Conservation (phyloP, 306 rosid species). For the Urtica urens region DNA sequence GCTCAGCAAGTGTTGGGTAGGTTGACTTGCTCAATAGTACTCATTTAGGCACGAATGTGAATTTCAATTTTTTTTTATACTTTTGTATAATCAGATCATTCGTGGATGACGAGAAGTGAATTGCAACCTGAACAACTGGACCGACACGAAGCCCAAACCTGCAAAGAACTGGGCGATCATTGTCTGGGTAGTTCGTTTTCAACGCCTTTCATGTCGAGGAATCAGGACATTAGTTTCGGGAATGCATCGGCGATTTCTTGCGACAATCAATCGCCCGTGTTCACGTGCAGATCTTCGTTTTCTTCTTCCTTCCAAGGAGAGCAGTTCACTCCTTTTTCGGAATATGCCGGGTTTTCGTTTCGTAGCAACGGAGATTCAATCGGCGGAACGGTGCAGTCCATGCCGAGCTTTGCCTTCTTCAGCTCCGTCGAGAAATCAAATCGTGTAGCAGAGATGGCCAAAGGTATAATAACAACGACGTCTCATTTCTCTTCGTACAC, state of each 20-base stretch:
- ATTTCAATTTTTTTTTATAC: slow-evolving; percentile 6
- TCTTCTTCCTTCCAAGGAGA: slow-evolving; percentile 47
- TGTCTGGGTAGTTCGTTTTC: slow-evolving; percentile 47
- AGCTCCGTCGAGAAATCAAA: slow-evolving; percentile 44
- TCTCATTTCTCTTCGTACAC: no score
- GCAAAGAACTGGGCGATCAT: slow-evolving; percentile 31
- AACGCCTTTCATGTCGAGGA: slow-evolving; percentile 55
- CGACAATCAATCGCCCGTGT: slow-evolving; percentile 51
- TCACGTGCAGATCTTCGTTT: slow-evolving; percentile 71
- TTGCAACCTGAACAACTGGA: slow-evolving; percentile 24
- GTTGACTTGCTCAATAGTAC: slow-evolving; percentile 6
- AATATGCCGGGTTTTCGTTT: slow-evolving; percentile 57
- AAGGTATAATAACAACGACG: slow-evolving; percentile 29
- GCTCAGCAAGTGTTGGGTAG: slow-evolving; percentile 67
- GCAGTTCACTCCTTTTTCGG: slow-evolving; percentile 44
- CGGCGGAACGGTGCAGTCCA: slow-evolving; percentile 28
- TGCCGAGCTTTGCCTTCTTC: slow-evolving; percentile 80
- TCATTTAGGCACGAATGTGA: neutral
- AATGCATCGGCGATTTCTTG: slow-evolving; percentile 38
- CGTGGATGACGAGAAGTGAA: slow-evolving; percentile 52
- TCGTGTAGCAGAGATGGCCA: slow-evolving; percentile 33
- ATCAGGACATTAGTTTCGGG: slow-evolving; percentile 72
- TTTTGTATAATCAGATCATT: no score
- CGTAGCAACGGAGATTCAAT: slow-evolving; percentile 26
- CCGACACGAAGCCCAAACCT: slow-evolving; percentile 21